Evolutionary conservation across 306 rosid species (phyloP), one percentile per base, ranked within the genome.

Genomic region (Rosa chinensis): DNA sequence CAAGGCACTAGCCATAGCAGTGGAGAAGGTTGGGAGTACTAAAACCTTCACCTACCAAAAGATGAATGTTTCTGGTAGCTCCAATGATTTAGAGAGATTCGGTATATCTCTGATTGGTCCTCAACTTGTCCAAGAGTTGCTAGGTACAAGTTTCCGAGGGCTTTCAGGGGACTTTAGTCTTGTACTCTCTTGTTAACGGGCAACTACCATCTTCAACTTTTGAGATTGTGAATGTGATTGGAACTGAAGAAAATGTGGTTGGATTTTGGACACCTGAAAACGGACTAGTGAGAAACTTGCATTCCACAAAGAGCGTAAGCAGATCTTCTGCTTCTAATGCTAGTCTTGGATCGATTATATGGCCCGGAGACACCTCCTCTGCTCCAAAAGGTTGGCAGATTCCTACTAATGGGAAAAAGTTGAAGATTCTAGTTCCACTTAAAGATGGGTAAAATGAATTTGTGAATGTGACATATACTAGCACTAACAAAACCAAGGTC

Each of bases 201-300:
- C 44, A 64, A 14, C 70, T 64, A 13, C 70, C 42, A 64, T 14
- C 44, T 28, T 64, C 70, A 7, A 64, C 44, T 64, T 7, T 35
- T 64, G 70, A 64, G 44, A 64, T 64, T 14, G 44, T 64, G 43
- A 64, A 64, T 64, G 70, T 64, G 45, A 16, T 64, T 35, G 70
- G 70, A 64, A 35, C 35, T 64, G 70, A 45, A 5, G 70, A 64
- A 64, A 64, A 64, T 13, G 70, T 64, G 45, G 21, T 64, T 64
- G 70, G 45, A 35, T 64, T 64, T 64, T 64, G 43, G 69, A 63
- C 69, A 35, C 70, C 70, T 1, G 70, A 64, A 64, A 66, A 66
- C 1, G 45, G 70, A 35, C 70, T 66, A 6, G 45, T 66, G 45
- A 66, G 70, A 8, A 66, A 37, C 10, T 66, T 66, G 45, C 45